Conservation (phyloP, 805 yeast species). For the Sporopachydermia quercuum region DNA sequence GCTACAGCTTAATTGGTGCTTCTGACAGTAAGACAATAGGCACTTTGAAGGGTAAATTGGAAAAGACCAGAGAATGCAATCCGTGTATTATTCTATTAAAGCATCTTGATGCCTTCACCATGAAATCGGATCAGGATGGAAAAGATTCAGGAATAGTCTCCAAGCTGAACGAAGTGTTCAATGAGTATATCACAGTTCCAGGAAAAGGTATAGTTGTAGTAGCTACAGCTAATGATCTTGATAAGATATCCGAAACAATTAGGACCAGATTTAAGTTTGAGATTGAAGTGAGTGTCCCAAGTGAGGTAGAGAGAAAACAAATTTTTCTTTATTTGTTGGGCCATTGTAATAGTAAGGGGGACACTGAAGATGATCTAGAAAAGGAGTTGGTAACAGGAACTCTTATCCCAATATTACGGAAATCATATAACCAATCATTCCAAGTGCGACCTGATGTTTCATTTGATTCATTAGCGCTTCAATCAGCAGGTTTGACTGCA, state of each 20-base stretch:
- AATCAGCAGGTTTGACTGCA: slow-evolving; percentile 88
- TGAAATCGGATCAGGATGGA: slow-evolving; percentile 46
- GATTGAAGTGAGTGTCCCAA: slow-evolving; percentile 60
- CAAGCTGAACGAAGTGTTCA: slow-evolving; percentile 41
- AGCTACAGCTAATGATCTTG: slow-evolving; percentile 57
- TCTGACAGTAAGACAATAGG: slow-evolving; percentile 74
- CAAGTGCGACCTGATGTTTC: slow-evolving; percentile 35
- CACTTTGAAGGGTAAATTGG: slow-evolving; percentile 58
- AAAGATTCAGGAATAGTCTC: slow-evolving; percentile 21
- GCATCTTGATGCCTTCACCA: slow-evolving; percentile 67
- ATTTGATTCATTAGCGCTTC: slow-evolving; percentile 46
- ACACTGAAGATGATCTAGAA: slow-evolving; percentile 2
- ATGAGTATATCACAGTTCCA: slow-evolving; percentile 33
- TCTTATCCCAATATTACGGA: too few relatives aligned
- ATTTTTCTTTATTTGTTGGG: slow-evolving; percentile 41
- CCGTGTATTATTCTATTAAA: slow-evolving; percentile 39
- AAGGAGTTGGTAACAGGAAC: slow-evolving; percentile 2
- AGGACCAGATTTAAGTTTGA: slow-evolving; percentile 66
- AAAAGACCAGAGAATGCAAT: slow-evolving; percentile 34
- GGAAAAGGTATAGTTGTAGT: slow-evolving; percentile 34
- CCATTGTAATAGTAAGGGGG: slow-evolving; percentile 11
- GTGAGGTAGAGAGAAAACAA: slow-evolving; percentile 52
- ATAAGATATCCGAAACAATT: slow-evolving; percentile 47
- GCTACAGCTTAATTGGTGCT: slow-evolving; percentile 51
- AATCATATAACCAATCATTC: too few relatives aligned